Evolutionary conservation across 2,329 filamentous ascomycete species (phyloP).

Genomic region (Coniochaeta sp.): DNA sequence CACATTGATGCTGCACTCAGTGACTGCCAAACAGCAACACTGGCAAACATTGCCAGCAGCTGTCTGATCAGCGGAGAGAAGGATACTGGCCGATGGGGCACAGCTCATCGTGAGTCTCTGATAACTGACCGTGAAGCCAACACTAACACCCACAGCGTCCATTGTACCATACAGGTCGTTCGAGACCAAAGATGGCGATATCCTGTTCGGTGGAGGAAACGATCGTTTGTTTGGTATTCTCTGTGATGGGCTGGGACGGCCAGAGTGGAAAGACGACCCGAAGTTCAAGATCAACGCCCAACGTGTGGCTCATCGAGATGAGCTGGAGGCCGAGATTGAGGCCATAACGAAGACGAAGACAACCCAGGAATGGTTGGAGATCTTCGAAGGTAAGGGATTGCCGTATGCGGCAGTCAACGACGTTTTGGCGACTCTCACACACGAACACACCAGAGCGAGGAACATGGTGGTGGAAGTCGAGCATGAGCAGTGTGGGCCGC

Average conservation of each 20-base stretch:
- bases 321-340: conserved; percentile 75
- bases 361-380: conserved; percentile 78
- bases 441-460: conserved; percentile 76
- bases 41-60: conserved; percentile 93
- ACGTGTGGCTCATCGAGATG: conserved; percentile 62
- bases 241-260: conserved; percentile 48
- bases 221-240: conserved; percentile 60
- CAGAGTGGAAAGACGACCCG: conserved; percentile 52
- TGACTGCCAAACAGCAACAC: conserved; percentile 89
- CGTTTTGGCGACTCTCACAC: conserved; percentile 73
- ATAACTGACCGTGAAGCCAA: too few relatives aligned
- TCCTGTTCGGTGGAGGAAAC: conserved; percentile 67
- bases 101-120: conserved; percentile 82
- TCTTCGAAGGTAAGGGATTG: conserved; percentile 86
- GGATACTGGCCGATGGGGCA: conserved; percentile 89
- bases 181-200: conserved; percentile 61
- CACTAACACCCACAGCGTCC: conserved; percentile 66
- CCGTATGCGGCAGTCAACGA: conserved; percentile 93
- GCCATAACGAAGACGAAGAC: conserved; percentile 65
- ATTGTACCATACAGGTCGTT: conserved; percentile 94
- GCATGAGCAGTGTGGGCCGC: conserved; percentile 72
- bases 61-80: conserved; percentile 80
- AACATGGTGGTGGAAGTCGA: conserved; percentile 87
- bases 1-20: conserved; percentile 88
- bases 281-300: conserved; percentile 54